These are phyloP conservation scores for Candida sanyaensis DNA, from an alignment of 1,139 yeast species.

Conservation along the genomic window DNA sequence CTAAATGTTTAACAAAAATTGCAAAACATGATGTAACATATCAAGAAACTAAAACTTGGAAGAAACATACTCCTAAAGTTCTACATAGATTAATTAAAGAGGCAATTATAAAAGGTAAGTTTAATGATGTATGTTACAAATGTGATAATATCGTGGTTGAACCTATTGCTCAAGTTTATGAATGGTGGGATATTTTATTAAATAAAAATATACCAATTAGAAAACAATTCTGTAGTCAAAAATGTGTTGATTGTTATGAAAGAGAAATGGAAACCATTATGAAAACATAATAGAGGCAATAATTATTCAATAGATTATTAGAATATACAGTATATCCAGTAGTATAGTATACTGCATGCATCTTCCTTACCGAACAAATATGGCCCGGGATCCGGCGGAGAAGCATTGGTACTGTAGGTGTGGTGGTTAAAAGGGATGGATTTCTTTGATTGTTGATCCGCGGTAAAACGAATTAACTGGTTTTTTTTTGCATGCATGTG, in stretches of 20 bases:
- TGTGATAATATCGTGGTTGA: conserved; percentile 40
- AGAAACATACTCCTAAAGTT: conserved; percentile 35
- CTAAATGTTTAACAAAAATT: conserved; percentile 34
- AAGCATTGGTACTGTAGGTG: too few relatives aligned
- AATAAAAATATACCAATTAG: conserved; percentile 41
- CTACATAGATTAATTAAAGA: conserved; percentile 34
- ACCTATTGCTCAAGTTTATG: conserved; percentile 43
- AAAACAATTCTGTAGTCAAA: conserved; percentile 42
- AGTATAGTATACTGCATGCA: too few relatives aligned
- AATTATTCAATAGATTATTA: too few relatives aligned
- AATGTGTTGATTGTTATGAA: conserved; percentile 32
- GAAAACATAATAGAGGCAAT: not conserved
- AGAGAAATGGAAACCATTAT: not conserved
- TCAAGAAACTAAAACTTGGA: conserved; percentile 47
- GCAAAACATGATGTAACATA: conserved; percentile 47
- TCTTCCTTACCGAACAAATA: too few relatives aligned
- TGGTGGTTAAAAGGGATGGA: too few relatives aligned
- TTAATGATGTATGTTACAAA: conserved; percentile 36
- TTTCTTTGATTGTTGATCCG: too few relatives aligned
- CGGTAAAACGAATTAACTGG: too few relatives aligned
- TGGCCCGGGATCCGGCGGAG: too few relatives aligned
- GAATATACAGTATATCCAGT: too few relatives aligned
- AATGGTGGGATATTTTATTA: conserved; percentile 50
- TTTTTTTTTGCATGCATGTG: too few relatives aligned
- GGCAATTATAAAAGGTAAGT: conserved; percentile 45